These are phyloP conservation scores for Ampelomyces quisqualis DNA, from an alignment of 2,329 filamentous ascomycete species.

Conservation along the genomic window DNA sequence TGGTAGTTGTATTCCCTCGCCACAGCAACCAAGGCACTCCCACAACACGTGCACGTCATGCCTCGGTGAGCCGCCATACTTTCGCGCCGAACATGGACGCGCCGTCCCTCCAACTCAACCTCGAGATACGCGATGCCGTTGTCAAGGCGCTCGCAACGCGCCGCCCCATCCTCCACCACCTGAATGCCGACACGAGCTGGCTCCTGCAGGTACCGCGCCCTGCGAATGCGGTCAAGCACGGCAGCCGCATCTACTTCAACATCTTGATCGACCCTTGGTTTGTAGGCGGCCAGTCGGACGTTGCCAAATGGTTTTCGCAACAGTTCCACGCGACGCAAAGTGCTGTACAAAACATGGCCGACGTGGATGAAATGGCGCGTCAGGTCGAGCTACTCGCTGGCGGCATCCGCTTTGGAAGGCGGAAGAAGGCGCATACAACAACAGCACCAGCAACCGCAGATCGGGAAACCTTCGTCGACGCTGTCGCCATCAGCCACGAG, in stretches of 20 bases:
- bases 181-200: constrained; percentile 69
- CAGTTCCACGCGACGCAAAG: constrained; percentile 63
- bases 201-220: constrained; percentile 64
- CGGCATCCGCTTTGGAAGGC: constrained; percentile 23
- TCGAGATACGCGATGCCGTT: constrained; percentile 46
- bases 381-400: constrained; percentile 51
- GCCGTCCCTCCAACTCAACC: constrained; percentile 45
- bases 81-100: constrained; percentile 31
- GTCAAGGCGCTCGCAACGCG: constrained; percentile 45
- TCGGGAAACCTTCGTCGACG: constrained; percentile 54
- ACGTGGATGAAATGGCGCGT: constrained; percentile 55
- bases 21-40: no score
- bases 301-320: constrained; percentile 64
- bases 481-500: constrained; percentile 62
- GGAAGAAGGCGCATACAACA: constrained; percentile 11
- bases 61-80: constrained; percentile 16
- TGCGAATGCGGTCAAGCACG: constrained; percentile 43
- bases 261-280: constrained; percentile 68
- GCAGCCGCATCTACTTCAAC: constrained; percentile 59
- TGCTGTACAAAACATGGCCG: constrained; percentile 56
- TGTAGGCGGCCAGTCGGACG: constrained; percentile 61
- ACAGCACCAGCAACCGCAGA: constrained; percentile 17
- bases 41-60: constrained; percentile 16
- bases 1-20: no score
- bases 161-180: constrained; percentile 60